phyloP scores from a whole-genome alignment of 106 monocot species.

The Dendrobium huoshanense region DNA sequence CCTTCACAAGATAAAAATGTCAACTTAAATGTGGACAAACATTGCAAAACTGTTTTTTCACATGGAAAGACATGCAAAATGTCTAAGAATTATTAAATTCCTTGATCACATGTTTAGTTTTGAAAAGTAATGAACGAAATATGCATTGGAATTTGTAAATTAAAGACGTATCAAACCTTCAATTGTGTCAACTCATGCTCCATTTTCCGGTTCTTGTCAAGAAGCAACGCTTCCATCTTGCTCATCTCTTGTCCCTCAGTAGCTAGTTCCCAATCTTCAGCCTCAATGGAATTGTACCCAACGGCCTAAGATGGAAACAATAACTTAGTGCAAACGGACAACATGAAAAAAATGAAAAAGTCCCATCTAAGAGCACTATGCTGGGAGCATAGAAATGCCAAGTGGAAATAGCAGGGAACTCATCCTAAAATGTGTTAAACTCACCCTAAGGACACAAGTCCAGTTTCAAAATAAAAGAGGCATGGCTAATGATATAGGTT shows the following conservation, averaged over 20 bases:
- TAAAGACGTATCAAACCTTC: slow-evolving; percentile 51
- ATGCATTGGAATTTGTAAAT: not conserved
- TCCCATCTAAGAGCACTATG: not conserved
- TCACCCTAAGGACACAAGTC: not conserved
- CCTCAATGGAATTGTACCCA: slow-evolving; percentile 98
- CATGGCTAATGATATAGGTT: not conserved
- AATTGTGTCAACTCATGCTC: slow-evolving; percentile 95
- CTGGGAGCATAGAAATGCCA: not conserved
- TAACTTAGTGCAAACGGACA: not conserved
- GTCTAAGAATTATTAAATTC: not conserved
- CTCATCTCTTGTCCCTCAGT: slow-evolving; percentile 95
- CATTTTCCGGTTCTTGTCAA: slow-evolving; percentile 99
- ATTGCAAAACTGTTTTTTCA: not conserved
- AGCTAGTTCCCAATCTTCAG: slow-evolving; percentile 99
- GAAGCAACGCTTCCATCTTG: slow-evolving; percentile 89
- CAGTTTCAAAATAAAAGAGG: not conserved
- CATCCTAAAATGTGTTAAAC: not conserved
- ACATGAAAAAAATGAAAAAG: not conserved
- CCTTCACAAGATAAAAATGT: slow-evolving; percentile 28
- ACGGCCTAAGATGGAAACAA: slow-evolving; percentile 54
- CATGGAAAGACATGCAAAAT: not conserved
- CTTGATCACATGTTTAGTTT: not conserved
- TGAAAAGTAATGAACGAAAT: not conserved
- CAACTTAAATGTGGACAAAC: not conserved
- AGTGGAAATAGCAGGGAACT: not conserved